These are phyloP conservation scores for Aspergillus sp. DNA, from an alignment of 2,329 filamentous ascomycete genomes.

Conservation along the genomic window DNA sequence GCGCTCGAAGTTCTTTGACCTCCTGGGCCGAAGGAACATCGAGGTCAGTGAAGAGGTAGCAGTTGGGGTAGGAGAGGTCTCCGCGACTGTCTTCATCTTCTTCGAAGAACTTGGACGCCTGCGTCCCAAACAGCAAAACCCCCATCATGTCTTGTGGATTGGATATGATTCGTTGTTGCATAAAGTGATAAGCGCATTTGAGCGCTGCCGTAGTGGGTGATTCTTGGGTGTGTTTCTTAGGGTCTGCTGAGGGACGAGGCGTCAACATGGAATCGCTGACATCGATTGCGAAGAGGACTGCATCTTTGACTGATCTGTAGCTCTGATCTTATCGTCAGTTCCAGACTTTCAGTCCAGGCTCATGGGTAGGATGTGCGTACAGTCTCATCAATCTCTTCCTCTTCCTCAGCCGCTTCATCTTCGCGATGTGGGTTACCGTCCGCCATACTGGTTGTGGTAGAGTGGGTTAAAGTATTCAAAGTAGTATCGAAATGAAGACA, in stretches of 20 bases:
- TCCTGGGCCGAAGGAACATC: conserved; percentile 84
- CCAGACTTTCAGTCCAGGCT: not conserved
- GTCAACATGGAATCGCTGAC: conserved; percentile 84
- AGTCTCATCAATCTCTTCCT: conserved; percentile 50
- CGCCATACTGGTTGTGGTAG: conserved; percentile 32
- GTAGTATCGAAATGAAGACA: not conserved
- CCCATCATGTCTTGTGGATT: conserved; percentile 98
- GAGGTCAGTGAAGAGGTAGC: conserved; percentile 86
- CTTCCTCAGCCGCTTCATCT: conserved; percentile 46
- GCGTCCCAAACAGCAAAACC: conserved; percentile 85
- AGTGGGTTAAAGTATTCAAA: not conserved
- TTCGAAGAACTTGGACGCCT: conserved; percentile 76
- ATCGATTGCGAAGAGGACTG: conserved; percentile 95
- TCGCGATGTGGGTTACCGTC: conserved; percentile 40
- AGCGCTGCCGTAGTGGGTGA: conserved; percentile 80
- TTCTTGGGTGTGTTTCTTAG: conserved; percentile 76
- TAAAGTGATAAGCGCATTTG: conserved; percentile 90
- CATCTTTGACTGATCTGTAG: conserved; percentile 93
- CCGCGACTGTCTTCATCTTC: conserved; percentile 60
- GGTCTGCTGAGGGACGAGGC: conserved; percentile 61
- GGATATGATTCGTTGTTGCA: conserved; percentile 98
- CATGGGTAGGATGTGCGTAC: conserved; percentile 27
- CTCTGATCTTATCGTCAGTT: conserved; percentile 54
- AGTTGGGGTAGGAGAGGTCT: conserved; percentile 76
- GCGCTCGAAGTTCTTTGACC: conserved; percentile 72